Evolutionary conservation across 306 rosid genomes (phyloP).

Genomic region (Adenanthera pavonina): DNA sequence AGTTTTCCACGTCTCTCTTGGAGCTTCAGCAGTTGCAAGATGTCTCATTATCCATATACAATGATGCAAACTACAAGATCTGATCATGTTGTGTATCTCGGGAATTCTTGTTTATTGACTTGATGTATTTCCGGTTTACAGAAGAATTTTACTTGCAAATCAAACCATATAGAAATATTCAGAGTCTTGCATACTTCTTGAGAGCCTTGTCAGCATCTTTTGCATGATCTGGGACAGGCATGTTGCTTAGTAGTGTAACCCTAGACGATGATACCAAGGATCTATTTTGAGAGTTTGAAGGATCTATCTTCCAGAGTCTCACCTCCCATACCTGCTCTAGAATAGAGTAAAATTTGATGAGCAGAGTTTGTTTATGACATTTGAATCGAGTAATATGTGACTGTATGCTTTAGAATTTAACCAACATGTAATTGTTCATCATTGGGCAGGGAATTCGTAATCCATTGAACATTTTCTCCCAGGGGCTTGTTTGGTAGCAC

Average conservation of each 20-base stretch:
- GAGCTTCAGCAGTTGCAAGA: conserved; percentile 10
- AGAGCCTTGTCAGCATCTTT: conserved; percentile 56
- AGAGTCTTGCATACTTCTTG: conserved; percentile 60
- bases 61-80: neutral
- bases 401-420: neutral
- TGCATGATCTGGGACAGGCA: conserved; percentile 76
- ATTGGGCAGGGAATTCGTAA: neutral
- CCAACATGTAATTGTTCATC: neutral
- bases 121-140: conserved; percentile 1
- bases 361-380: conserved; percentile 8
- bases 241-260: conserved; percentile 72
- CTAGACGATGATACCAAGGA: conserved; percentile 68
- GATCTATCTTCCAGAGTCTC: conserved; percentile 65
- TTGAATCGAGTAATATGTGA: neutral
- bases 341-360: conserved; percentile 1
- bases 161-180: conserved; percentile 17
- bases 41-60: neutral
- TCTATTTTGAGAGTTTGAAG: conserved; percentile 55
- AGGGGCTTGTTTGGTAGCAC: neutral
- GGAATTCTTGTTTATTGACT: conserved; percentile 3
- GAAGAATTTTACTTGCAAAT: neutral
- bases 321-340: conserved; percentile 82
- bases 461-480: neutral
- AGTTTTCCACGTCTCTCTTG: neutral
- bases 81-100: neutral